Base-by-base conservation (phyloP, 495 filamentous ascomycete species). In the Letharia lupina region DNA sequence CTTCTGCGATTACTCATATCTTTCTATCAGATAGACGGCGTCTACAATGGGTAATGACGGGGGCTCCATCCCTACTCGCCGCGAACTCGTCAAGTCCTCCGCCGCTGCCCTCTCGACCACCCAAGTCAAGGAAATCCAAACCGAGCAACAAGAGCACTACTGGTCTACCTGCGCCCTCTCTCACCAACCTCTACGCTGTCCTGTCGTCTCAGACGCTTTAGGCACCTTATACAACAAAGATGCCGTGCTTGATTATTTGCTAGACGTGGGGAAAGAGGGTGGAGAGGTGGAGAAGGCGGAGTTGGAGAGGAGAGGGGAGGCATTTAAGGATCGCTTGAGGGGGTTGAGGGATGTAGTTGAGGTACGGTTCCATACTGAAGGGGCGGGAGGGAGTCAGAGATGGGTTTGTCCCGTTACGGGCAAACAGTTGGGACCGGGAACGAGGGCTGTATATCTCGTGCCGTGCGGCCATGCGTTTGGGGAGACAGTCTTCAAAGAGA, bases 221-320 rank as follows among this genome's bases (percentile, higher is more conserved):
- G 95, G 94, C 1, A 88, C 87, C 31, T 84, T 99, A 3, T 99
- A 96, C 79, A 98, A 96, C 72, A 98, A 97, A 75, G 92, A 98
- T 73, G 86, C 91, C 0, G 82, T 98, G 52, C 77, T 99, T 48
- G 86, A 91, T 69, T 89, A 87, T 63, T 80, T 99, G 4, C 81
- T 97, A 31, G 85, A 86, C 4, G 61, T 71, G 28, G 78, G 80
- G 57, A 83, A 85, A 63, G 84, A 86, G 48, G 61, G 71, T 20
- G 78, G 81, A 57, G 83, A 85, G 62, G 85, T 86, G 54, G 76
- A 76, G 42, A 70, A 77, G 75, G 71, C 79, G 73, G 63, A 80
- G 57, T 35, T 62, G 35, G 37, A 62, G 60, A 40, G 60, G 67
- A 50, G 74, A 72, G 86, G 87, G 68, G 80, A 87, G 73, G 78